These are phyloP conservation scores for Backusella tuberculispora DNA, from an alignment of 192 early-diverging fungal species.

Conservation along the genomic window DNA sequence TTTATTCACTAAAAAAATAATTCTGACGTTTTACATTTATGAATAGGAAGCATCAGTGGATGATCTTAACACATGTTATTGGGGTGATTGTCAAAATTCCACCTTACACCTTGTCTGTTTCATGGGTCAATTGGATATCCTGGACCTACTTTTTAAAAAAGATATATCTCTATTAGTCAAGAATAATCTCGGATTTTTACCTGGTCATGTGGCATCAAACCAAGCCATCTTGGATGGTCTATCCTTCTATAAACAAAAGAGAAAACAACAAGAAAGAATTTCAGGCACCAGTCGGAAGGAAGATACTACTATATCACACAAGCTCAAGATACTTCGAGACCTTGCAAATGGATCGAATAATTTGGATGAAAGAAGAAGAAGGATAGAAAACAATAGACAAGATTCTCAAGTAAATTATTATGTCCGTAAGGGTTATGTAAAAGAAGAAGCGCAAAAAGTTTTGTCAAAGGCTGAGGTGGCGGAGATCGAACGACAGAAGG, in stretches of 20 bases:
- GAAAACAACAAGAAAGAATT: not conserved
- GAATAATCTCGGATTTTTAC: constrained; percentile 22
- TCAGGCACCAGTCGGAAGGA: constrained; percentile 5
- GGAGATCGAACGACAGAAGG: not conserved
- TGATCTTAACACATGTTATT: not conserved
- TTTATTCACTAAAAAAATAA: not conserved
- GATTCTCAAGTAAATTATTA: constrained; percentile 4
- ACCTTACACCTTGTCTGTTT: constrained; percentile 30
- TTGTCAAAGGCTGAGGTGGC: constrained; percentile 12
- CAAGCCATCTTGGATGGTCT: not conserved
- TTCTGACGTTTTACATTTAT: not conserved
- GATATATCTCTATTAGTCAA: constrained; percentile 8
- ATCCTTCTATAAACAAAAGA: not conserved
- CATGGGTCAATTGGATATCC: constrained; percentile 20
- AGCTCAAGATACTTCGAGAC: constrained; percentile 26
- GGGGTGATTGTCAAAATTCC: constrained; percentile 28
- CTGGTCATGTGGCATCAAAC: constrained; percentile 19
- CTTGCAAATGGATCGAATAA: constrained; percentile 19
- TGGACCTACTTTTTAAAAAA: constrained; percentile 14
- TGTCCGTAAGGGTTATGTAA: constrained; percentile 11
- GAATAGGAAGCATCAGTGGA: constrained; percentile 16
- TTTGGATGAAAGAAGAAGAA: too few relatives aligned
- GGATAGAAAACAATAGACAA: not conserved
- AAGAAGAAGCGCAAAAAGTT: constrained; percentile 26
- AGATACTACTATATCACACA: constrained; percentile 17